phyloP scores from a whole-genome alignment of 176 grass and related monocot species.

The Triticum monococcum region DNA sequence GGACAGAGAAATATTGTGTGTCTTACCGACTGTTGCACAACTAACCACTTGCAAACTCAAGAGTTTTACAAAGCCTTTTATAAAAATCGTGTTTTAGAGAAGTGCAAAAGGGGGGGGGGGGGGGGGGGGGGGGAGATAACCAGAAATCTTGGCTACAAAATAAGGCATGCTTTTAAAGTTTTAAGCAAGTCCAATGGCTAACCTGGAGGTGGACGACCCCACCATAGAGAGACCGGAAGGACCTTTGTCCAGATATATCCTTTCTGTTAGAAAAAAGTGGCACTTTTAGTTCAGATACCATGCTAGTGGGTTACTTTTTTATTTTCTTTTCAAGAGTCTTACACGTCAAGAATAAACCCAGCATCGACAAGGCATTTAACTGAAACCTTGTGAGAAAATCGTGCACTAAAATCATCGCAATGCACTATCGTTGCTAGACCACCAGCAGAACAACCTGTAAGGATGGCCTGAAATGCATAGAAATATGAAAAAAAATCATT shows the following conservation, averaged over 20 bases:
- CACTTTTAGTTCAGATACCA: slow-evolving; percentile 1
- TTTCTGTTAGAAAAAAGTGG: slow-evolving; percentile 29
- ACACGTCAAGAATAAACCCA: slow-evolving; percentile 78
- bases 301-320: not conserved
- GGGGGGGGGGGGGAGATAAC: not conserved
- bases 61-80: not conserved
- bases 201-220: slow-evolving; percentile 77
- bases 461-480: slow-evolving; percentile 46
- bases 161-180: not conserved
- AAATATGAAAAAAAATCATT: not conserved
- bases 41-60: not conserved
- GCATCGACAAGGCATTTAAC: slow-evolving; percentile 79
- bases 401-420: slow-evolving; percentile 61
- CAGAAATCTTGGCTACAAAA: not conserved
- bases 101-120: not conserved
- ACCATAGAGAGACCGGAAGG: slow-evolving; percentile 35
- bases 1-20: not conserved
- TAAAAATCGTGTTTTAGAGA: not conserved
- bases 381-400: slow-evolving; percentile 37
- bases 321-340: slow-evolving; percentile 27
- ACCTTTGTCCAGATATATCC: slow-evolving; percentile 62
- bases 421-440: slow-evolving; percentile 61
- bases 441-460: slow-evolving; percentile 82
- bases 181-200: not conserved
- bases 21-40: not conserved